phyloP scores from a whole-genome alignment of 805 yeast genomes.

The Saturnispora besseyi region DNA sequence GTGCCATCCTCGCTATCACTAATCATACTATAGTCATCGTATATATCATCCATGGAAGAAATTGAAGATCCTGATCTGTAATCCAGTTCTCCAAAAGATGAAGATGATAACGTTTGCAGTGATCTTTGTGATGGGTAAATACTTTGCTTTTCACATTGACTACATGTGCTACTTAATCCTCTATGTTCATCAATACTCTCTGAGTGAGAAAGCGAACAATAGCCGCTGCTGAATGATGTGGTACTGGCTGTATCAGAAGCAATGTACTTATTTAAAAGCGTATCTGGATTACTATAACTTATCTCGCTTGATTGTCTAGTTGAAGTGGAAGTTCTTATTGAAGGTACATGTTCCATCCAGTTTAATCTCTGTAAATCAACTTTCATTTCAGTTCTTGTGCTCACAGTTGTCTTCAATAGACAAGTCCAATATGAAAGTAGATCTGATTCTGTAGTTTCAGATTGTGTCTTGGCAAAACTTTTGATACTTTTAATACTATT shows the following conservation, averaged over 20 bases:
- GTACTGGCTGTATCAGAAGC: not conserved
- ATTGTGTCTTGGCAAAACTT: not conserved
- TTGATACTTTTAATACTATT: not conserved
- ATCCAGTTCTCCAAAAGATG: not conserved
- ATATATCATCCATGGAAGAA: constrained; percentile 1
- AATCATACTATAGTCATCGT: constrained; percentile 6
- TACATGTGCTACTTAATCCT: not conserved
- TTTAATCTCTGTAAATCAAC: constrained; percentile 17
- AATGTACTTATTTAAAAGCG: not conserved
- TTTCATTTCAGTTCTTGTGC: constrained; percentile 23
- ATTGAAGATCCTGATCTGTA: not conserved
- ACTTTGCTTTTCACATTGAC: not conserved
- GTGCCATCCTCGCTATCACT: constrained; percentile 1
- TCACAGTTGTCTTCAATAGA: constrained; percentile 19
- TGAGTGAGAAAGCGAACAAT: not conserved
- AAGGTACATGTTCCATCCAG: constrained; percentile 8
- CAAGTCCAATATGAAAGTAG: constrained; percentile 23
- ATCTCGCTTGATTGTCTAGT: not conserved
- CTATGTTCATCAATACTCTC: not conserved
- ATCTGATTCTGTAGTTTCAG: constrained; percentile 6
- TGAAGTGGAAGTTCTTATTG: constrained; percentile 1
- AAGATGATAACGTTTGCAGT: not conserved
- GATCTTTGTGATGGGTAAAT: not conserved
- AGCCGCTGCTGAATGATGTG: not conserved
- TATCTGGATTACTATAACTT: not conserved